Conservation (phyloP, 1,284 basidiomycete genomes). For the Leccinum solheimii region DNA sequence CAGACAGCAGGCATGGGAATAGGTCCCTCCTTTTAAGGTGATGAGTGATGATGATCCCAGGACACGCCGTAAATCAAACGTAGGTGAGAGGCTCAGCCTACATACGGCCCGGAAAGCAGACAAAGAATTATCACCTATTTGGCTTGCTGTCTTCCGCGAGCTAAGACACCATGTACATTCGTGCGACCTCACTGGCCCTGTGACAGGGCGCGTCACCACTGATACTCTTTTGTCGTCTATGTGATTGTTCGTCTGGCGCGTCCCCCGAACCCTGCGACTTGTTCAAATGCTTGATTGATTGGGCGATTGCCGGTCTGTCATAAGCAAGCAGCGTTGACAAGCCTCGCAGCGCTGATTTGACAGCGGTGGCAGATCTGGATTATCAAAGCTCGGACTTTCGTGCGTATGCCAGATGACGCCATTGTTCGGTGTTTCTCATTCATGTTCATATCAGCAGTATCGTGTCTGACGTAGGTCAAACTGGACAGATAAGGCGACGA, state of each 20-base stretch:
- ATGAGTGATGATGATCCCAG: slow-evolving; percentile 7
- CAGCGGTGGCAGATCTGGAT: slow-evolving; percentile 8
- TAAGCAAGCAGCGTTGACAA: slow-evolving; percentile 5
- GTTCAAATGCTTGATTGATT: slow-evolving; percentile 6
- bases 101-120: slow-evolving; percentile 5
- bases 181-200: slow-evolving; percentile 3
- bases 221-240: not conserved
- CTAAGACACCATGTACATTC: not conserved
- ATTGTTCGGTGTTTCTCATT: slow-evolving; percentile 20
- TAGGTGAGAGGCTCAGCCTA: slow-evolving; percentile 7
- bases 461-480: slow-evolving; percentile 4
- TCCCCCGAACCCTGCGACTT: slow-evolving; percentile 15
- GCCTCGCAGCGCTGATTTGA: slow-evolving; percentile 17
- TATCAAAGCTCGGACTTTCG: slow-evolving; percentile 4
- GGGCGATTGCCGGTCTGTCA: slow-evolving; percentile 8
- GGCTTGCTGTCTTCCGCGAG: slow-evolving; percentile 5
- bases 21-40: slow-evolving; percentile 7
- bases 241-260: slow-evolving; percentile 5
- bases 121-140: slow-evolving; percentile 19
- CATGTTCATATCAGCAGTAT: slow-evolving; percentile 15
- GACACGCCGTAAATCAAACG: slow-evolving; percentile 18
- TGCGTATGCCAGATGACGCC: slow-evolving; percentile 13
- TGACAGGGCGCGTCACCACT: not conserved
- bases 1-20: slow-evolving; percentile 15
- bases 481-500: slow-evolving; percentile 15